Percentiles rank a stretch among this genome's conserved stretches.
Evolutionary conservation across 2,329 filamentous ascomycete genomes (phyloP).

Genomic region (Ceratocystiopsis sp.): DNA sequence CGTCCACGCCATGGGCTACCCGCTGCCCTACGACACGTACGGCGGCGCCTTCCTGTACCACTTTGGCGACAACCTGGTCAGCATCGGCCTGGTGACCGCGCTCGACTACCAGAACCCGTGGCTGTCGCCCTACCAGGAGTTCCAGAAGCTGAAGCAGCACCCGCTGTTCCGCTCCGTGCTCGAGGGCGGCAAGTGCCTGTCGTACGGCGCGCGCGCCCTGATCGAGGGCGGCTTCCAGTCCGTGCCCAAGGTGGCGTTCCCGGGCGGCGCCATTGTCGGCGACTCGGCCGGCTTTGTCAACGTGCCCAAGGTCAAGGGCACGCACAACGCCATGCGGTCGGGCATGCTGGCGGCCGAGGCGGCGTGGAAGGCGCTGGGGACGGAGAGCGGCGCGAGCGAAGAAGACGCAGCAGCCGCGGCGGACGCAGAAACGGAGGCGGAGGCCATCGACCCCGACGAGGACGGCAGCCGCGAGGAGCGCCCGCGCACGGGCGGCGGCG

Average conservation of each 20-base stretch:
- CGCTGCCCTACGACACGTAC: slow-evolving; percentile 74
- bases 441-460: background rate
- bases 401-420: background rate
- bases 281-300: slow-evolving; percentile 96
- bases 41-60: slow-evolving; percentile 99
- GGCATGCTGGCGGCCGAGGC: slow-evolving; percentile 94
- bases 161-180: slow-evolving; percentile 73
- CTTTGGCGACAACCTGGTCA: slow-evolving; percentile 93
- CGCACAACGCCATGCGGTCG: slow-evolving; percentile 93
- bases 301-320: slow-evolving; percentile 96
- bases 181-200: slow-evolving; percentile 95
- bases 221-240: slow-evolving; percentile 95
- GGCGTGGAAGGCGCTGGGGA: slow-evolving; percentile 62
- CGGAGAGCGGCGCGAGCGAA: background rate
- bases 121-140: slow-evolving; percentile 88
- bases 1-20: slow-evolving; percentile 84
- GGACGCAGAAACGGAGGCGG: background rate
- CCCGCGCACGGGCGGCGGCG: background rate
- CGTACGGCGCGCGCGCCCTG: slow-evolving; percentile 80
- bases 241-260: slow-evolving; percentile 92
- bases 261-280: slow-evolving; percentile 85
- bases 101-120: slow-evolving; percentile 95
- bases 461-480: background rate
- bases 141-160: slow-evolving; percentile 97
- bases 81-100: slow-evolving; percentile 77